phyloP scores from a whole-genome alignment of 495 filamentous ascomycete genomes.

The Neurospora sp. region DNA sequence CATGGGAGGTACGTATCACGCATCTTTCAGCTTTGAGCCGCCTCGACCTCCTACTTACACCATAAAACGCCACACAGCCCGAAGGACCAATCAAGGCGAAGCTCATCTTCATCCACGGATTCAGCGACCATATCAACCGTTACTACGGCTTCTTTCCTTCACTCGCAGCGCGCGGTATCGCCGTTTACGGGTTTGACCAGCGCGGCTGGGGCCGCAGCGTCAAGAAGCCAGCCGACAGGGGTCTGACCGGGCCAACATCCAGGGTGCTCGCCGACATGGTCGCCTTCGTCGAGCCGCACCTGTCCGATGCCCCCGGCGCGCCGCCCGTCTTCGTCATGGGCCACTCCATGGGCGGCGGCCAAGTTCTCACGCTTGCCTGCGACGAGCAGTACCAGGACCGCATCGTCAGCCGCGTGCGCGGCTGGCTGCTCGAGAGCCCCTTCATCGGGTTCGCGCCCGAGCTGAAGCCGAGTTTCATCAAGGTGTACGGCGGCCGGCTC shows the following conservation, averaged over 20 bases:
- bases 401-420: slow-evolving; percentile 39
- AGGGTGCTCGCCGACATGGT: slow-evolving; percentile 68
- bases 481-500: slow-evolving; percentile 50
- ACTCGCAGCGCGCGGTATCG: slow-evolving; percentile 62
- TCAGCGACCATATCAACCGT: slow-evolving; percentile 73
- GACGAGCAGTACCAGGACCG: slow-evolving; percentile 33
- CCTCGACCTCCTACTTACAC: background rate
- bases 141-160: slow-evolving; percentile 59
- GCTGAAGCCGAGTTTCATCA: slow-evolving; percentile 47
- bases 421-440: slow-evolving; percentile 58
- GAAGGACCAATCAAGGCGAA: slow-evolving; percentile 47
- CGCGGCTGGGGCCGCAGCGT: slow-evolving; percentile 54
- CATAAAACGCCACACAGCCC: slow-evolving; percentile 29
- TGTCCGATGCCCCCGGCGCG: slow-evolving; percentile 12
- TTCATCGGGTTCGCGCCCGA: slow-evolving; percentile 57
- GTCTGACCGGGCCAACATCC: slow-evolving; percentile 59
- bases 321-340: slow-evolving; percentile 74
- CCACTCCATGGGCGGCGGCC: slow-evolving; percentile 70
- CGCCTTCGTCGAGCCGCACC: slow-evolving; percentile 46
- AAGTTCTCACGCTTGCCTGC: slow-evolving; percentile 45
- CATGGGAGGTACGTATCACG: slow-evolving; percentile 59
- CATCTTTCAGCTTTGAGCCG: background rate
- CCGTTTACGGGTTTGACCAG: slow-evolving; percentile 69
- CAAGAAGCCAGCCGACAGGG: slow-evolving; percentile 39
- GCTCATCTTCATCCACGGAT: slow-evolving; percentile 75